Evolutionary conservation across 257 asterid species (phyloP), one percentile per base, ranked within the genome.

Genomic region (Ajuga chamaepitys): DNA sequence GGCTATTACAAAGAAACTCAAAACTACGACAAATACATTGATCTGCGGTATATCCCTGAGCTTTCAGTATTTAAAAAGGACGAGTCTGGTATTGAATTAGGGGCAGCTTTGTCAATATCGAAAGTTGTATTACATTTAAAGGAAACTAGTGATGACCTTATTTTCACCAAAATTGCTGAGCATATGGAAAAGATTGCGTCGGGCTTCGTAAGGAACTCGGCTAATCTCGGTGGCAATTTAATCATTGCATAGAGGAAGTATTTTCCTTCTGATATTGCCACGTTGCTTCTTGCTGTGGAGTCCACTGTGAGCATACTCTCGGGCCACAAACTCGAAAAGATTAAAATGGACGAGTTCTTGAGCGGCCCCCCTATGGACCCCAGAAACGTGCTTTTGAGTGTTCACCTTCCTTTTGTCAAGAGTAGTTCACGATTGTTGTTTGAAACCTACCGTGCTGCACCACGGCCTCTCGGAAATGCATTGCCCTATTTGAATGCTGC

Each of bases 401-500:
- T 67, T 26, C 47, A 55, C 56, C 41, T 67, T 5, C 72, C 72
- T 67, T 57, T 54, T 56, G 37, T 54, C 8, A 41, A 67, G 18
- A 40, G 5, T 12, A 54, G 25, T 42, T 56, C 72, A 42, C 17
- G 47, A 20, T 26, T 67, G 46, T 16, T 54, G 57, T 67, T 55
- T 42, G 72, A 67, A 30, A 41, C 64, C 25, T 67, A 55, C 16
- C 56, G 72, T 12, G 64, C 72, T 54, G 64, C 72, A 26, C 72
- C 72, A 8, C 72, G 64, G 35, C 72, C 72, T 30, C 72, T 55
- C 17, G 72, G 72, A 3, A 67, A 67, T 4, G 64, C 72, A 6
- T 55, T 67, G 64, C 72, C 72, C 0, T 67, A 67, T 42, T 26
- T 67, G 12, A 67, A 67, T 67, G 72, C 72, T 25, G 72, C 72